Evolutionary conservation across 164 flowering plant genomes (phyloP).

Genomic region (Magnolia kwangsiensis): DNA sequence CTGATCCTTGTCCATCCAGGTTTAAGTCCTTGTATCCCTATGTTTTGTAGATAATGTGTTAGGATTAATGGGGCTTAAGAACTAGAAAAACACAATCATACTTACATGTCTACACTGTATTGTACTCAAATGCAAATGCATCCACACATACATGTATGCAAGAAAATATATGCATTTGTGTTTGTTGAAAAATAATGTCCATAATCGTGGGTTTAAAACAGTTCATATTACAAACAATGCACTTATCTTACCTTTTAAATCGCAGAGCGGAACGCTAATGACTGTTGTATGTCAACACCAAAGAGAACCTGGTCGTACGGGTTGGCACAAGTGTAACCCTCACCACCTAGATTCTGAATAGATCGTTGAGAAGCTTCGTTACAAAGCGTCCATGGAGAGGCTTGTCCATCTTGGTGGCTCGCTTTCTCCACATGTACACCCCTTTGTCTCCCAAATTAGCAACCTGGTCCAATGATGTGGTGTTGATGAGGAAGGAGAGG

Average conservation of each 20-base stretch:
- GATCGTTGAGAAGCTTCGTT: conserved; percentile 71
- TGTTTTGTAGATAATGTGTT: neutral
- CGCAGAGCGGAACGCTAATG: conserved; percentile 42
- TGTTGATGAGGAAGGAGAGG: conserved; percentile 61
- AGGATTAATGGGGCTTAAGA: neutral
- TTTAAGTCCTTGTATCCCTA: conserved; percentile 75
- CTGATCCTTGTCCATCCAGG: conserved; percentile 93
- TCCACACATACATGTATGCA: too few relatives aligned
- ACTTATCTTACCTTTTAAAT: conserved; percentile 46
- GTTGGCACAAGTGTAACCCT: conserved; percentile 90
- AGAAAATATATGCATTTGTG: neutral
- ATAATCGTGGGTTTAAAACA: neutral
- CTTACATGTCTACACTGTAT: too few relatives aligned
- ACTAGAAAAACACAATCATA: too few relatives aligned
- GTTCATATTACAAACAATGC: neutral
- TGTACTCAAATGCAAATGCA: too few relatives aligned
- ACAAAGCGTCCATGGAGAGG: conserved; percentile 75
- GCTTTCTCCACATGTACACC: conserved; percentile 41
- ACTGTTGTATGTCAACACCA: conserved; percentile 31
- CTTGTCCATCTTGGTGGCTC: conserved; percentile 44
- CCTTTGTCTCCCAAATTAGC: neutral
- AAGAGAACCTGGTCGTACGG: conserved; percentile 78
- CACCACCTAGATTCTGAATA: conserved; percentile 90
- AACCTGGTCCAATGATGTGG: conserved; percentile 24
- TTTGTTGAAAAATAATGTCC: neutral